These are phyloP conservation scores for Fusarium virguliforme DNA, from an alignment of 2,329 filamentous ascomycete genomes.

Conservation along the genomic window DNA sequence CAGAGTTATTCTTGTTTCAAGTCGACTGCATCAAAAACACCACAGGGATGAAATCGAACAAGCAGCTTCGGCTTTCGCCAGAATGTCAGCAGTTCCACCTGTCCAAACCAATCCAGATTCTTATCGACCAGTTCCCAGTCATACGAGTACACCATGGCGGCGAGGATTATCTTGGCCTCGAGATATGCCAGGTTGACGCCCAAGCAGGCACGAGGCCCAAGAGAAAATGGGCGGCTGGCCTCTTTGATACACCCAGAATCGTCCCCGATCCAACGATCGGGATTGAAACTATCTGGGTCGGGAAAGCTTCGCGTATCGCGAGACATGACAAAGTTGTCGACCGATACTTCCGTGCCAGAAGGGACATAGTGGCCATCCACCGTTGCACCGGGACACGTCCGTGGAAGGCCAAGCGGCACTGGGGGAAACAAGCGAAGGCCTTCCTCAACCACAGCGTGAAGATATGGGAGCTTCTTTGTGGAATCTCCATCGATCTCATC, in stretches of 20 bases:
- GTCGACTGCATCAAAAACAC: neutral
- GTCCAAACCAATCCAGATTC: constrained; percentile 7
- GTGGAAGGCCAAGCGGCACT: constrained; percentile 13
- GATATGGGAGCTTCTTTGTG: constrained; percentile 13
- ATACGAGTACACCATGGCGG: neutral
- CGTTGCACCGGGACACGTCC: constrained; percentile 17
- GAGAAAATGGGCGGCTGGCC: constrained; percentile 19
- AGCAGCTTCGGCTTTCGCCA: constrained; percentile 15
- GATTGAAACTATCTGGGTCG: constrained; percentile 3
- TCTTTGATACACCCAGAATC: neutral
- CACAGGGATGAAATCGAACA: constrained; percentile 21
- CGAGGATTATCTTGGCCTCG: constrained; percentile 7
- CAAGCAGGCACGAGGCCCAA: constrained; percentile 15
- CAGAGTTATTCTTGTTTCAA: neutral
- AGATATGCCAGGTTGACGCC: constrained; percentile 19
- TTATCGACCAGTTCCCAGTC: constrained; percentile 20
- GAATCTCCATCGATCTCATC: constrained; percentile 22
- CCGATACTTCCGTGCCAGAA: constrained; percentile 10
- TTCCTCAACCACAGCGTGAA: constrained; percentile 22
- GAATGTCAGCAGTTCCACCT: neutral
- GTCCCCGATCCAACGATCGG: constrained; percentile 15
- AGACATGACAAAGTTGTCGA: constrained; percentile 4
- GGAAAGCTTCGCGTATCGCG: constrained; percentile 21
- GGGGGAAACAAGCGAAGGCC: constrained; percentile 25
- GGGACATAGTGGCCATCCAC: constrained; percentile 21